A percentile compares a stretch with the other conserved stretches of the same genome.
These are phyloP conservation scores for Tolypocladium paradoxum DNA, from an alignment of 2,329 filamentous ascomycete species.

Conservation along the genomic window DNA sequence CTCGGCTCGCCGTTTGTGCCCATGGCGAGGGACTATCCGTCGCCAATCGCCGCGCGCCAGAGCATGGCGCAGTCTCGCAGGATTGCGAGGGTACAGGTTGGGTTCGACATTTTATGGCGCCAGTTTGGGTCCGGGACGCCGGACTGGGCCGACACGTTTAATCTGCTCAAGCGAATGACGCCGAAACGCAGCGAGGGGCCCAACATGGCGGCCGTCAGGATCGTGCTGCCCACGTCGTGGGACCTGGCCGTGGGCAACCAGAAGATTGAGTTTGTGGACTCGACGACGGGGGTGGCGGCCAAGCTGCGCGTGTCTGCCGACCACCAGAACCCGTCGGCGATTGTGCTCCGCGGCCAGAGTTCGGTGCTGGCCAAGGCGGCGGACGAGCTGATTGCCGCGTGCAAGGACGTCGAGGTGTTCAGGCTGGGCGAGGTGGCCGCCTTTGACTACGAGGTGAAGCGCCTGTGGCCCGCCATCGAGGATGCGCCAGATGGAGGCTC, in stretches of 20 bases:
- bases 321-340: conserved; percentile 16
- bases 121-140: conserved; percentile 16
- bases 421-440: conserved; percentile 24
- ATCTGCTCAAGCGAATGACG: conserved; percentile 26
- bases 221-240: conserved; percentile 23
- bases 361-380: conserved; percentile 20
- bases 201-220: conserved; percentile 24
- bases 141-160: conserved; percentile 30
- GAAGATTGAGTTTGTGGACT: conserved; percentile 23
- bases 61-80: conserved; percentile 10
- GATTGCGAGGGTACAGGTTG: conserved; percentile 24
- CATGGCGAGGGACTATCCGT: conserved; percentile 16
- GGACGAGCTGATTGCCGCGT: conserved; percentile 20
- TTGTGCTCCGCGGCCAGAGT: conserved; percentile 21
- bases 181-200: conserved; percentile 17
- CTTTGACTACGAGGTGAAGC: conserved; percentile 22
- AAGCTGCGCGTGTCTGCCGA: conserved; percentile 23
- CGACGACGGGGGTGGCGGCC: conserved; percentile 19
- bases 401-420: conserved; percentile 21
- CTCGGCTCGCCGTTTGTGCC: conserved; percentile 17
- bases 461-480: conserved; percentile 24
- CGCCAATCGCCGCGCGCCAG: conserved; percentile 9
- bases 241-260: conserved; percentile 22
- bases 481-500: conserved; percentile 13
- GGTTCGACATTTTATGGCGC: conserved; percentile 22